These are phyloP conservation scores for Pleurostoma richardsiae DNA, from an alignment of 2,329 filamentous ascomycete genomes.

Conservation along the genomic window DNA sequence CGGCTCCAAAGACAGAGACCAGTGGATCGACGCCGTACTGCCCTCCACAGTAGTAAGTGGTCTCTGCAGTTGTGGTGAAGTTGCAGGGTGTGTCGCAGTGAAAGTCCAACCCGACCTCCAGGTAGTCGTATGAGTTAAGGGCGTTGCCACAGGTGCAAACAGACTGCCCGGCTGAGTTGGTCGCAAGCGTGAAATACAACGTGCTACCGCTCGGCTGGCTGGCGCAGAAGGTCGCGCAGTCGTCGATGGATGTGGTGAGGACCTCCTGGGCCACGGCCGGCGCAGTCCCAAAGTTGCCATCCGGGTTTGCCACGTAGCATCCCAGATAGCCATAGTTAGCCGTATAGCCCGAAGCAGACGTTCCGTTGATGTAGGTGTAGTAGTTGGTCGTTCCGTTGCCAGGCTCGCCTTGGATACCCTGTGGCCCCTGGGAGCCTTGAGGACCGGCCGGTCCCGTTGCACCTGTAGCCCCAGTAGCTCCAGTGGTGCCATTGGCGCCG, in stretches of 20 bases:
- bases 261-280: constrained; percentile 5
- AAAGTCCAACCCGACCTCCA: neutral
- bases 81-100: neutral
- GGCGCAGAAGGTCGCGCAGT: constrained; percentile 8
- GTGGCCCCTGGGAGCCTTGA: neutral
- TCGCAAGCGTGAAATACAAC: constrained; percentile 7
- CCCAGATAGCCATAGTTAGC: constrained; percentile 6
- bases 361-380: neutral
- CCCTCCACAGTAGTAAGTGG: neutral
- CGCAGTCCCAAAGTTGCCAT: constrained; percentile 1
- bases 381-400: neutral
- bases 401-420: neutral
- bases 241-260: constrained; percentile 6
- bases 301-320: constrained; percentile 5
- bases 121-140: constrained; percentile 1
- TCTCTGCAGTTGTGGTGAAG: neutral
- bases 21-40: neutral
- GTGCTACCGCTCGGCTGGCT: constrained; percentile 1
- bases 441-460: neutral
- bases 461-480: neutral
- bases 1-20: neutral
- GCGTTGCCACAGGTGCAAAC: constrained; percentile 8
- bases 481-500: constrained; percentile 1
- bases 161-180: constrained; percentile 3
- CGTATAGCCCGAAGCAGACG: neutral